phyloP scores from a whole-genome alignment of 768 basidiomycete species.

The Hydnomerulius pinastri region DNA sequence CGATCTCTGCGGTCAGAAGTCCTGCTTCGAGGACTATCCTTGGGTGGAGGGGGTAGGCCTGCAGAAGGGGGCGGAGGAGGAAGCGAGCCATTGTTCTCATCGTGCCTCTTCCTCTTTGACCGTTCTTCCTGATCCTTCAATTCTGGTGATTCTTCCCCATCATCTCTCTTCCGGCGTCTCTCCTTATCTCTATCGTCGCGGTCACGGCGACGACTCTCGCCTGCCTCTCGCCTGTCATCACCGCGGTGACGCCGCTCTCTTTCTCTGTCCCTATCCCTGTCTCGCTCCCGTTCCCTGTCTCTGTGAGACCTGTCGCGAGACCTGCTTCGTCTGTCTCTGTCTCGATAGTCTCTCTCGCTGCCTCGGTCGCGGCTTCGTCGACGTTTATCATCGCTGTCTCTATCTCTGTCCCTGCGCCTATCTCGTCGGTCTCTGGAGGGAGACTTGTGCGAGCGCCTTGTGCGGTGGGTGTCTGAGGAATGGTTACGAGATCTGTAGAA shows the following conservation, averaged over 20 bases:
- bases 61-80: constrained; percentile 40
- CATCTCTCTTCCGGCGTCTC: constrained; percentile 71
- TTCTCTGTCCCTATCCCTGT: constrained; percentile 32
- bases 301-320: constrained; percentile 53
- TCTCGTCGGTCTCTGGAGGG: constrained; percentile 56
- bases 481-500: constrained; percentile 62
- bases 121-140: constrained; percentile 53
- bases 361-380: constrained; percentile 66
- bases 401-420: constrained; percentile 50
- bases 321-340: constrained; percentile 46
- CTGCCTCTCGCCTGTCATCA: constrained; percentile 47
- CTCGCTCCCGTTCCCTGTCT: constrained; percentile 36
- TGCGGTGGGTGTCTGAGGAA: constrained; percentile 76
- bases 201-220: constrained; percentile 55
- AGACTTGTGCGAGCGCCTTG: constrained; percentile 72
- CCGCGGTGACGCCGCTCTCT: constrained; percentile 48
- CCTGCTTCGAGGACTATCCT: constrained; percentile 53
- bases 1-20: constrained; percentile 46
- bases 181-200: constrained; percentile 53
- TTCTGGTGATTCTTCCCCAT: constrained; percentile 51
- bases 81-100: constrained; percentile 51
- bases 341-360: constrained; percentile 50
- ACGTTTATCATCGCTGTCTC: constrained; percentile 57
- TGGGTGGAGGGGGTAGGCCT: constrained; percentile 32
- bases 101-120: constrained; percentile 64